Percentiles rank a stretch among this genome's conserved stretches.
phyloP scores from a whole-genome alignment of 129 eudicot genomes.

The Dittrichia graveolens region DNA sequence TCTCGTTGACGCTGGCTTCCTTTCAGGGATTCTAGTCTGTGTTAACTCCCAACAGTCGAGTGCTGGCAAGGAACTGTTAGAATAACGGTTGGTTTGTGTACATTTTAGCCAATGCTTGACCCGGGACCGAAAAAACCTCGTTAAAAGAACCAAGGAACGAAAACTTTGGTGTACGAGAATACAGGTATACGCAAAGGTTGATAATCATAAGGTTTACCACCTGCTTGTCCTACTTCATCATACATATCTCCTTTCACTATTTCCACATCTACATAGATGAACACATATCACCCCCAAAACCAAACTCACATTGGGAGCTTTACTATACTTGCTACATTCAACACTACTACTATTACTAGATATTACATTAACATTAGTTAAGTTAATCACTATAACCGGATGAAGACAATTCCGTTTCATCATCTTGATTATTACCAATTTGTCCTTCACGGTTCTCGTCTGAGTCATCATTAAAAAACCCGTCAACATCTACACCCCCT shows the following conservation, averaged over 20 bases:
- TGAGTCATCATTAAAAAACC: slow-evolving; percentile 58
- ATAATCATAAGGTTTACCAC: neutral
- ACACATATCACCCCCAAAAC: slow-evolving; percentile 42
- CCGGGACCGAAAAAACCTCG: no score
- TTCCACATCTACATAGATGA: slow-evolving; percentile 24
- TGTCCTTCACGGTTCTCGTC: slow-evolving; percentile 49
- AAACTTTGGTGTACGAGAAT: no score
- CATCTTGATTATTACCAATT: slow-evolving; percentile 46
- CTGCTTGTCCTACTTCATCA: slow-evolving; percentile 24
- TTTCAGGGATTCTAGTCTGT: no score
- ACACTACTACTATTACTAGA: slow-evolving; percentile 13
- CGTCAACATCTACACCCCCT: slow-evolving; percentile 53
- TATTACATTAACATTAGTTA: neutral
- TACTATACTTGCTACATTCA: slow-evolving; percentile 36
- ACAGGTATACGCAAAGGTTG: no score
- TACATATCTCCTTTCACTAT: slow-evolving; percentile 25
- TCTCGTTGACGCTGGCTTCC: no score
- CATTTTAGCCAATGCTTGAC: no score
- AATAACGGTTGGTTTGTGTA: no score
- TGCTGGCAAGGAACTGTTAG: no score
- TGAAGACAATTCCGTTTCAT: slow-evolving; percentile 52
- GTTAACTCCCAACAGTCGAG: no score
- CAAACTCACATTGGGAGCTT: slow-evolving; percentile 47
- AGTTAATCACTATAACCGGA: slow-evolving; percentile 66
- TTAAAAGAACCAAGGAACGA: no score